Percentiles rank a stretch among this genome's conserved stretches.
phyloP scores from a whole-genome alignment of 2,329 filamentous ascomycete genomes.

The Zelopaecilomyces penicillatus region DNA sequence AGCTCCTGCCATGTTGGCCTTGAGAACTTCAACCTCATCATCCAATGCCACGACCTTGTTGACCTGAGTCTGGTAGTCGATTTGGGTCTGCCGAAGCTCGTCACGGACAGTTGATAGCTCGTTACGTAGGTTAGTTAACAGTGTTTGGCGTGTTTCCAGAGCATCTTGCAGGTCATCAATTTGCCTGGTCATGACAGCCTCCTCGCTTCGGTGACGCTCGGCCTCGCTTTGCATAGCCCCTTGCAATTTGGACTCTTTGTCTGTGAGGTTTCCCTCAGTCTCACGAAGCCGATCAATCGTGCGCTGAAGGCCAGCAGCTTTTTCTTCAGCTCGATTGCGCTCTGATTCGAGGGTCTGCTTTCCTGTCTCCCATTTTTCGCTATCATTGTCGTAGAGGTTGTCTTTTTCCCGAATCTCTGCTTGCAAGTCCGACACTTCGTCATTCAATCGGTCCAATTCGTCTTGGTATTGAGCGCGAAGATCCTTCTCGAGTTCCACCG shows the following conservation, averaged over 20 bases:
- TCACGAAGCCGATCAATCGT: slow-evolving; percentile 64
- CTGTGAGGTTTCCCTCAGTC: slow-evolving; percentile 57
- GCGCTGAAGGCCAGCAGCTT: slow-evolving; percentile 57
- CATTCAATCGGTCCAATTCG: slow-evolving; percentile 43
- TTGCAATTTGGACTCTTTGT: slow-evolving; percentile 59
- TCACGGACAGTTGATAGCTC: slow-evolving; percentile 60
- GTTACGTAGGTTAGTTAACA: slow-evolving; percentile 55
- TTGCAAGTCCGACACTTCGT: slow-evolving; percentile 54
- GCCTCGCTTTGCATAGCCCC: slow-evolving; percentile 62
- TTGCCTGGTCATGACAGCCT: slow-evolving; percentile 61
- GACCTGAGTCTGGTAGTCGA: slow-evolving; percentile 52
- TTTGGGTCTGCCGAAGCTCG: slow-evolving; percentile 59
- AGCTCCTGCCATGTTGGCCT: slow-evolving; percentile 24
- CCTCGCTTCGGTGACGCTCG: slow-evolving; percentile 63
- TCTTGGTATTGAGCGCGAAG: slow-evolving; percentile 37
- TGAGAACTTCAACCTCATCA: slow-evolving; percentile 68
- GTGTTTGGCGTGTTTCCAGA: slow-evolving; percentile 56
- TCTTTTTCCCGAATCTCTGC: slow-evolving; percentile 61
- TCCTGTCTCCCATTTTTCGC: slow-evolving; percentile 64
- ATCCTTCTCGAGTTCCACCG: slow-evolving; percentile 52
- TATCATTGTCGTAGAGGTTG: slow-evolving; percentile 60
- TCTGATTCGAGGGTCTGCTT: slow-evolving; percentile 55
- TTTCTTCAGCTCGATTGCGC: slow-evolving; percentile 58
- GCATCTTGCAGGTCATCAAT: slow-evolving; percentile 67
- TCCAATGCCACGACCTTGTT: slow-evolving; percentile 62